phyloP scores from a whole-genome alignment of 177 flowering plant genomes.

The Vitis hybrid region DNA sequence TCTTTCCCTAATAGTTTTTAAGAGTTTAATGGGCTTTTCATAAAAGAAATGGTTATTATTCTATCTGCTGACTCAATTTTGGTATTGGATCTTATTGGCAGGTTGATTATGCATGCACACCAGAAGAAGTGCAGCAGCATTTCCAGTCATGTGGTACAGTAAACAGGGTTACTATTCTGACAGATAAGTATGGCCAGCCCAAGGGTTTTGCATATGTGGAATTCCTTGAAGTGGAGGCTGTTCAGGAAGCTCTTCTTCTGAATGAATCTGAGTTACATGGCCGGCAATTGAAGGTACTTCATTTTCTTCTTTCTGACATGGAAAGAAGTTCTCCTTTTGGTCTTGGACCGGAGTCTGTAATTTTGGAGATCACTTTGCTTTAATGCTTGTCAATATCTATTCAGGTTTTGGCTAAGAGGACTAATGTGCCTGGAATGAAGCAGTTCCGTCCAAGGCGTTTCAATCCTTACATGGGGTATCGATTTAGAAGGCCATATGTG shows the following conservation, averaged over 20 bases:
- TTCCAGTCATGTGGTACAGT: slow-evolving; percentile 94
- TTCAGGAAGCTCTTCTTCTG: slow-evolving; percentile 76
- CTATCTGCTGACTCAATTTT: slow-evolving; percentile 2
- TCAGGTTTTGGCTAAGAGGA: slow-evolving; percentile 81
- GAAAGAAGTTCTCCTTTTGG: not conserved
- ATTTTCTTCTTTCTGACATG: not conserved
- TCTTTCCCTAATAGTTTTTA: too few relatives aligned
- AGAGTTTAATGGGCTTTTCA: too few relatives aligned
- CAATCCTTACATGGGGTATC: slow-evolving; percentile 61
- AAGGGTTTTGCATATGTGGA: slow-evolving; percentile 97
- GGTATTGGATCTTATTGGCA: slow-evolving; percentile 19
- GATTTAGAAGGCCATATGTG: slow-evolving; percentile 63
- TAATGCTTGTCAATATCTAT: slow-evolving; percentile 1
- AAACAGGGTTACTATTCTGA: slow-evolving; percentile 86
- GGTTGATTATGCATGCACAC: slow-evolving; percentile 98
- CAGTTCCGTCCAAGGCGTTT: slow-evolving; percentile 76
- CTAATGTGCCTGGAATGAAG: slow-evolving; percentile 95
- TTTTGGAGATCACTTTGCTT: not conserved
- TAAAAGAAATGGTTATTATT: not conserved
- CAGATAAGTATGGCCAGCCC: slow-evolving; percentile 94
- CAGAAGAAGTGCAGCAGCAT: slow-evolving; percentile 98
- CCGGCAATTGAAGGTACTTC: slow-evolving; percentile 79
- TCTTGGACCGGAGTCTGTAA: not conserved
- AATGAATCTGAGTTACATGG: slow-evolving; percentile 93
- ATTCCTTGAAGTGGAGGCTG: slow-evolving; percentile 77